Evolutionary conservation across 345 rosid genomes (phyloP), one percentile per base, ranked within the genome.

Genomic region (Trapa incisa): DNA sequence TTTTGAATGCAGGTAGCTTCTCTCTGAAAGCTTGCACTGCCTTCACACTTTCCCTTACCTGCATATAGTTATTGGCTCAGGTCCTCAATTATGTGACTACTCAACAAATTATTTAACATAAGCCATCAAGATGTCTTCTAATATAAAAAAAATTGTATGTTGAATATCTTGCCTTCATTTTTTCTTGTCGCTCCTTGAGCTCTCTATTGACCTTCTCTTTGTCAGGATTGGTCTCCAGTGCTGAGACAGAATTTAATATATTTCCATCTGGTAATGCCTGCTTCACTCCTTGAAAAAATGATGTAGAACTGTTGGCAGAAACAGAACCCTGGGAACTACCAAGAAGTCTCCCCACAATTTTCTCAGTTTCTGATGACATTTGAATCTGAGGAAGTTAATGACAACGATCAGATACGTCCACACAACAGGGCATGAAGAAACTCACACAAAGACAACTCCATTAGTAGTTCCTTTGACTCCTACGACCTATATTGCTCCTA

Each of bases 341-440:
- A 78, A 94, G 75, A 76, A 91, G 92, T 74, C 74, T 83, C 61
- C 91, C 96, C 75, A 94, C 87, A 80, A 86, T 82, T 80, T 79
- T 84, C 81, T 88, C 92, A 35, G 86, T 90, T 77, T 91, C 97
- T 4, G 80, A 81, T 60, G 99, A 89, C 96, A 94, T 91, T 70
- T 57, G 84, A 77, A 91, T 88, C 99, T 94, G 85, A 67, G 84
- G 61, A 70, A 70, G 75, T 56, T 64, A 52, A 14, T 58, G 52
- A 29, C 8, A 6, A 33, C 41, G 22, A 69, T 42, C 37, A 35
- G 11, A 58, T 29, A 8, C 3, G 32, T 35, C 11, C 37, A 58
- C 22, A 6, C 67, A n/a, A 13, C 15, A 22, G 3, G 17, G 66
- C 6, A 35, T 35, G n/a, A 61, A 61, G 65, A 61, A 61, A 61